Evolutionary conservation across 169 alveolate genomes (phyloP).

Genomic region (Eimeria brunetti): DNA sequence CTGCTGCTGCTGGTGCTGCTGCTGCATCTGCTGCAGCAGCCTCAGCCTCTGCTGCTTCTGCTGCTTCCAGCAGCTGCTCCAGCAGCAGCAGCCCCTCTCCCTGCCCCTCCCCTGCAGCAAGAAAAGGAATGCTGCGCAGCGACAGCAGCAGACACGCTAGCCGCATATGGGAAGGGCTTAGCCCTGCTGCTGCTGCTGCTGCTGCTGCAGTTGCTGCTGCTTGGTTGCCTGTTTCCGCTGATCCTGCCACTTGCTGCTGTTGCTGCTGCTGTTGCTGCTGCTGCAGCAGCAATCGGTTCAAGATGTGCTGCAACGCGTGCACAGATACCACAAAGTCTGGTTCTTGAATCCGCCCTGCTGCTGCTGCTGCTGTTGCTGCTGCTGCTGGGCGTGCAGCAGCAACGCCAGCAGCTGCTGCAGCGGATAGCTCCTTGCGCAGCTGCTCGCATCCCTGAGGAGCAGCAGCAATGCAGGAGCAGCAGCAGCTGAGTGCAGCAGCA

Average conservation of each 20-base stretch:
- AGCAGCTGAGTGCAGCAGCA: slow-evolving; percentile 36
- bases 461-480: slow-evolving; percentile 43
- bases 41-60: slow-evolving; percentile 57
- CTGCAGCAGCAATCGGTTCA: slow-evolving; percentile 14
- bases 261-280: slow-evolving; percentile 20
- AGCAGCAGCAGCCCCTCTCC: slow-evolving; percentile 16
- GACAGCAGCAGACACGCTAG: slow-evolving; percentile 63
- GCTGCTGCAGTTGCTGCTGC: no score
- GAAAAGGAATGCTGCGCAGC: not conserved
- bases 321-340: not conserved
- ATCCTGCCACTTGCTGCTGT: no score
- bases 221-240: not conserved
- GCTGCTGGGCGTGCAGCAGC: slow-evolving; percentile 20
- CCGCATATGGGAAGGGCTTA: not conserved
- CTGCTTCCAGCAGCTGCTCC: slow-evolving; percentile 42
- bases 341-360: not conserved
- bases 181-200: slow-evolving; percentile 51
- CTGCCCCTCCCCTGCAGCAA: not conserved
- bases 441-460: slow-evolving; percentile 10
- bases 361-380: slow-evolving; percentile 58
- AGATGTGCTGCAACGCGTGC: slow-evolving; percentile 39
- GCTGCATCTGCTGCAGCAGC: slow-evolving; percentile 41
- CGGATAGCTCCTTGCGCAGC: not conserved
- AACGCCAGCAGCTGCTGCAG: slow-evolving; percentile 42
- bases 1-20: not conserved